Conservation (phyloP, 257 asterid species). For the Solanum corneliomulleri region DNA sequence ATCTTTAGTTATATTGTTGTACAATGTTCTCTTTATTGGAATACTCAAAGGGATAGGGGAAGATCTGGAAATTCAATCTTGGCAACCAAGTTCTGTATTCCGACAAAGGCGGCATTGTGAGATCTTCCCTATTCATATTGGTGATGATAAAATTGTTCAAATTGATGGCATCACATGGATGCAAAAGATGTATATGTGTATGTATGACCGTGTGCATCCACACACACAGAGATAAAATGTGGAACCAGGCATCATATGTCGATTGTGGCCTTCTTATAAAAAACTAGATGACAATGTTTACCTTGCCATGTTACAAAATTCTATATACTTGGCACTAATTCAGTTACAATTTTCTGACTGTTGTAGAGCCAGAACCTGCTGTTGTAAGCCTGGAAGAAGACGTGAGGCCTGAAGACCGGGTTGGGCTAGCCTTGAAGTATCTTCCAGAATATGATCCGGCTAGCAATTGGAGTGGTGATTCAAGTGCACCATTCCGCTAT, state of each 20-base stretch:
- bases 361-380: conserved; percentile 58
- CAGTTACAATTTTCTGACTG: neutral
- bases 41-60: no score
- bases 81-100: no score
- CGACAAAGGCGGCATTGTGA: no score
- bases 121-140: neutral
- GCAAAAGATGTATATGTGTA: neutral
- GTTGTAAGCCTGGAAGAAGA: conserved; percentile 59
- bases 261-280: neutral
- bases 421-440: conserved; percentile 59
- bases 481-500: conserved; percentile 58
- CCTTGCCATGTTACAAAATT: neutral
- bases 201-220: no score
- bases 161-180: neutral
- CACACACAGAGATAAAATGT: neutral
- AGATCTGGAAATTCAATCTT: no score
- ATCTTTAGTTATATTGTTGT: neutral
- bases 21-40: neutral
- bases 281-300: neutral
- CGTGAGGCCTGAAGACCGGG: conserved; percentile 62
- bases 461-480: conserved; percentile 46
- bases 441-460: conserved; percentile 75
- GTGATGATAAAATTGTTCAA: neutral
- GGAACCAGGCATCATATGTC: neutral
- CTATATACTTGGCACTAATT: neutral